phyloP scores from a whole-genome alignment of 805 yeast species.

The Middelhovenomyces tepae region DNA sequence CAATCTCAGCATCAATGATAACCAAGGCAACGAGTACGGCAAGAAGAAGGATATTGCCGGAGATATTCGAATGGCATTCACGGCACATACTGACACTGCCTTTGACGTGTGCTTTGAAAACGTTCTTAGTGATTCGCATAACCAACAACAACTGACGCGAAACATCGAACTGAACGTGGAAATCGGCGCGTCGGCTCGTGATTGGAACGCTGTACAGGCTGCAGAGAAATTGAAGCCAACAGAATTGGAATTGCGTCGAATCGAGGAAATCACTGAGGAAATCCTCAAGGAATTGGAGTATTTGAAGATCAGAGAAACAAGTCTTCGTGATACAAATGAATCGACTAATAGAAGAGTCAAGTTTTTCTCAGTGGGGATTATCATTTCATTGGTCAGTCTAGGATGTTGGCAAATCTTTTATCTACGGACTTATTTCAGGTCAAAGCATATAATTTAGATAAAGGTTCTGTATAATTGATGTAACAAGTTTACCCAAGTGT shows the following conservation, averaged over 20 bases:
- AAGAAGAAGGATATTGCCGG: constrained; percentile 71
- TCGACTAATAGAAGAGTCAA: constrained; percentile 89
- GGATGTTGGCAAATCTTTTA: constrained; percentile 92
- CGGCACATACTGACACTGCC: constrained; percentile 72
- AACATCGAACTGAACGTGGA: constrained; percentile 86
- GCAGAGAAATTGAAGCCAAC: constrained; percentile 87
- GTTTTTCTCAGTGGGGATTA: constrained; percentile 67
- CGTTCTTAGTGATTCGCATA: constrained; percentile 23
- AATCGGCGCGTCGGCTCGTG: constrained; percentile 94
- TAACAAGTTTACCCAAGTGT: too few relatives aligned
- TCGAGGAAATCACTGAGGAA: constrained; percentile 81
- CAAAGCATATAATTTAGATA: constrained; percentile 32
- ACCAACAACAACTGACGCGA: constrained; percentile 36
- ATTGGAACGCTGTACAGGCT: constrained; percentile 93
- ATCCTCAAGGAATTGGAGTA: constrained; percentile 71
- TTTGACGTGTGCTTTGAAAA: constrained; percentile 90
- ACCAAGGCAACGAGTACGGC: constrained; percentile 78
- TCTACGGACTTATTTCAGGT: constrained; percentile 77
- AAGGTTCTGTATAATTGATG: too few relatives aligned
- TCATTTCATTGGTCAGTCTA: constrained; percentile 60
- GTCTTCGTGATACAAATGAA: constrained; percentile 94
- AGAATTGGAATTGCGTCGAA: constrained; percentile 80
- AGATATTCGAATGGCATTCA: constrained; percentile 66
- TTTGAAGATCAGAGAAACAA: constrained; percentile 79
- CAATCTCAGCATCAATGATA: constrained; percentile 48